Evolutionary conservation across 495 filamentous ascomycete species (phyloP).

Genomic region (Lasiosphaeriaceae sp.): DNA sequence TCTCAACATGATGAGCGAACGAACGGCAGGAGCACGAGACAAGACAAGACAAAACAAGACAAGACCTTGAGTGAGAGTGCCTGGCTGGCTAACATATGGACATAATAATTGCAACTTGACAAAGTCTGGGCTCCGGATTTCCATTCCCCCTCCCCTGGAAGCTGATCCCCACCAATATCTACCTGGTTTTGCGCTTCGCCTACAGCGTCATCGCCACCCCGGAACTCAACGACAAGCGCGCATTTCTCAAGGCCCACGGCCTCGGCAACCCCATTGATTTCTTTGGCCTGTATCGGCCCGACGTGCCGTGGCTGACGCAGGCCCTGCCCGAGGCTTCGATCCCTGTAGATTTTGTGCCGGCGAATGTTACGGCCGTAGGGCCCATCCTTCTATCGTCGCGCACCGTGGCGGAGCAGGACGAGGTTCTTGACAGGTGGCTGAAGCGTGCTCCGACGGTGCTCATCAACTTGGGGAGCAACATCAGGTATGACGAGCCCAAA

Average conservation of each 20-base stretch:
- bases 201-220: not conserved
- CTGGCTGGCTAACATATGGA: no score
- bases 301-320: not conserved
- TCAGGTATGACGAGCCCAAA: not conserved
- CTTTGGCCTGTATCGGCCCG: not conserved
- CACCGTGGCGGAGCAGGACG: not conserved
- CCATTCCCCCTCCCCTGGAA: not conserved
- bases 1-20: no score
- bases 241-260: not conserved
- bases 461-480: not conserved
- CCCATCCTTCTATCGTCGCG: not conserved
- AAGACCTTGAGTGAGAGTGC: no score
- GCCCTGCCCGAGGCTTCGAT: not conserved
- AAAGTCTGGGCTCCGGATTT: not conserved
- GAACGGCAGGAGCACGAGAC: no score
- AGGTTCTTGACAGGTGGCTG: not conserved
- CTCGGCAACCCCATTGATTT: not conserved
- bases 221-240: not conserved
- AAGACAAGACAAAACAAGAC: no score
- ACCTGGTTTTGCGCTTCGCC: not conserved
- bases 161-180: not conserved
- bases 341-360: not conserved
- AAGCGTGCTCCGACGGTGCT: not conserved
- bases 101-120: no score
- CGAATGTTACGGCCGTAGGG: not conserved